A percentile compares a stretch with the other conserved stretches of the same genome.
Evolutionary conservation across 352 stramenopile genomes (phyloP).

Genomic region (Globisporangium echinulatum): DNA sequence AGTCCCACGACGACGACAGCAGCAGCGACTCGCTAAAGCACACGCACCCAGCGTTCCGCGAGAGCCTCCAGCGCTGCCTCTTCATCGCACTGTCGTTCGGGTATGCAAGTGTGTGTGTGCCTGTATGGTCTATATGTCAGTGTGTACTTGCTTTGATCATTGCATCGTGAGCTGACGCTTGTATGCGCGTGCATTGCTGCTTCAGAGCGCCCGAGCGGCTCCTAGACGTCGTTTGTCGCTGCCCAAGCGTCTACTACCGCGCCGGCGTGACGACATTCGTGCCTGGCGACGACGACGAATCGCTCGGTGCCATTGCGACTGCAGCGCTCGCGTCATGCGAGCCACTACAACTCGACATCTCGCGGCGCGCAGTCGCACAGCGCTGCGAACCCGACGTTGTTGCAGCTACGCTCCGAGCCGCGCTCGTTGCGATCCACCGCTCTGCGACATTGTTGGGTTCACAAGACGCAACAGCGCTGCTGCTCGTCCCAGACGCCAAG

Average conservation of each 20-base stretch:
- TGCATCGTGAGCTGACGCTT: no score
- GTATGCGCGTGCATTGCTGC: background rate
- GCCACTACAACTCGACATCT: constrained; percentile 4
- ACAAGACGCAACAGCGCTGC: background rate
- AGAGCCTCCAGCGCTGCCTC: constrained; percentile 47
- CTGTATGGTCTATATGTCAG: background rate
- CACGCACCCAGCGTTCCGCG: constrained; percentile 28
- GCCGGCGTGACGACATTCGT: constrained; percentile 38
- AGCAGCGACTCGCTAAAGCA: background rate
- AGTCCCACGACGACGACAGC: no score
- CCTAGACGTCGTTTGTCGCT: constrained; percentile 26
- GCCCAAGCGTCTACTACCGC: constrained; percentile 42
- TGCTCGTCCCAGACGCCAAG: constrained; percentile 4
- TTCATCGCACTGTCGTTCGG: constrained; percentile 49
- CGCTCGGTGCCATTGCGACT: constrained; percentile 25
- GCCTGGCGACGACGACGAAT: constrained; percentile 1
- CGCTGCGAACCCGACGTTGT: no score
- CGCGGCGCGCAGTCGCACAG: background rate
- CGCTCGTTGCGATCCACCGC: constrained; percentile 1
- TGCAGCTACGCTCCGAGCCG: background rate
- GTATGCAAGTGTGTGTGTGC: constrained; percentile 5
- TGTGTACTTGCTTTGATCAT: background rate
- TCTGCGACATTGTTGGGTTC: background rate
- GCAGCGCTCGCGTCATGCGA: constrained; percentile 3
- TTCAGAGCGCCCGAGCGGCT: constrained; percentile 24